A percentile compares a stretch with the other conserved stretches of the same genome.
phyloP scores from a whole-genome alignment of 768 basidiomycete genomes.

The Phylloporus rhodoxanthus region DNA sequence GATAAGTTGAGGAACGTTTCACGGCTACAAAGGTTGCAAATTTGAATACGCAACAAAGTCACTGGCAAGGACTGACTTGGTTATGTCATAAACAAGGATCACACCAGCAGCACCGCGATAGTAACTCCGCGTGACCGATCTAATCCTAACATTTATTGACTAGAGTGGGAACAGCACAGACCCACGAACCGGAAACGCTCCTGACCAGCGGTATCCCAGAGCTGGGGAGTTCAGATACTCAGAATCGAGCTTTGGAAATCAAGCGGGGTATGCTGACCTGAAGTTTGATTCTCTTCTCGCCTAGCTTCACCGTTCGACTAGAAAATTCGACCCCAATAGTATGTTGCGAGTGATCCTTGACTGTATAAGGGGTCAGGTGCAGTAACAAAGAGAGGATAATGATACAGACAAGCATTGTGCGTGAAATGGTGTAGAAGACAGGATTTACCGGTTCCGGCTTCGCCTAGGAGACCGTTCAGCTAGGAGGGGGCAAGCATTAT shows the following conservation, averaged over 20 bases:
- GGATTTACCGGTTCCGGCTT: constrained; percentile 96
- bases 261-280: constrained; percentile 54
- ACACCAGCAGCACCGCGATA: constrained; percentile 93
- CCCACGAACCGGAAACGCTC: constrained; percentile 76
- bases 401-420: constrained; percentile 84
- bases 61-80: constrained; percentile 47
- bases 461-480: constrained; percentile 48
- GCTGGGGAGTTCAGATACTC: constrained; percentile 38
- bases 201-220: constrained; percentile 98
- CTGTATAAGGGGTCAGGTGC: constrained; percentile 37
- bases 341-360: constrained; percentile 94
- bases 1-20: constrained; percentile 79
- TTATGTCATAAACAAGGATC: constrained; percentile 91
- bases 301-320: constrained; percentile 85
- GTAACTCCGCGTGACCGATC: constrained; percentile 91
- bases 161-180: constrained; percentile 1
- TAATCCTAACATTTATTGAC: constrained; percentile 27
- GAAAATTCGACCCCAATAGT: constrained; percentile 99
- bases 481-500: constrained; percentile 4
- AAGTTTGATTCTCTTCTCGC: constrained; percentile 91
- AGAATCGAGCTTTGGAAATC: constrained; percentile 2
- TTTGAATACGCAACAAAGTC: constrained; percentile 1
- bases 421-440: constrained; percentile 96
- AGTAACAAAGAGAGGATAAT: constrained; percentile 1
- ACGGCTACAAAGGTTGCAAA: constrained; percentile 50